A percentile compares a stretch with the other conserved stretches of the same genome.
Conservation (phyloP, 2,329 filamentous ascomycete species). For the Biscogniauxia mediterranea region DNA sequence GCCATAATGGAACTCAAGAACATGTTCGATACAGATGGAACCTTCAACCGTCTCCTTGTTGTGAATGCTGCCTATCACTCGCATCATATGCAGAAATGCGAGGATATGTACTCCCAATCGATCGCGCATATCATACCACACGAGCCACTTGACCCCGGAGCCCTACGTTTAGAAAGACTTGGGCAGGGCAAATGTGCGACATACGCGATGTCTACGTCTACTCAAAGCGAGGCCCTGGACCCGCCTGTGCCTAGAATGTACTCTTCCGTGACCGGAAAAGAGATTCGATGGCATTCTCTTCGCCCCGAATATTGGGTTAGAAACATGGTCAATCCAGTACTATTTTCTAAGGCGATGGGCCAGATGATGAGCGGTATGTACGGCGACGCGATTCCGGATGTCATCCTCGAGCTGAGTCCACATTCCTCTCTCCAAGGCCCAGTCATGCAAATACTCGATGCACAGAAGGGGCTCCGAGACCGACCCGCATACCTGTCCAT, state of each 20-base stretch:
- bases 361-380: slow-evolving; percentile 33
- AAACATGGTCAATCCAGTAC: slow-evolving; percentile 21
- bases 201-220: too few species aligned
- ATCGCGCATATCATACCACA: slow-evolving; percentile 7
- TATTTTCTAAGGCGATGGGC: slow-evolving; percentile 20
- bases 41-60: slow-evolving; percentile 20
- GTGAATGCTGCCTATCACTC: slow-evolving; percentile 31
- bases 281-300: slow-evolving; percentile 16
- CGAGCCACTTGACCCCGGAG: not conserved
- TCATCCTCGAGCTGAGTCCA: too few species aligned
- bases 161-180: too few species aligned
- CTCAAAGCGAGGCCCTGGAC: too few species aligned
- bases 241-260: slow-evolving; percentile 18
- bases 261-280: slow-evolving; percentile 22
- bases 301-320: slow-evolving; percentile 22
- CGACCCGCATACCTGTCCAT: too few species aligned
- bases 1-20: slow-evolving; percentile 16
- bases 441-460: too few species aligned
- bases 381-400: too few species aligned
- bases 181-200: too few species aligned
- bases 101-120: slow-evolving; percentile 23
- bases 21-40: slow-evolving; percentile 11
- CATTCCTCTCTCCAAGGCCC: too few species aligned
- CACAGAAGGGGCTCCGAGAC: too few species aligned
- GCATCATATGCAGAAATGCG: slow-evolving; percentile 33